Percentiles rank a stretch among this genome's conserved stretches.
Conservation (phyloP, 805 yeast species). For the Ogataea siamensis region DNA sequence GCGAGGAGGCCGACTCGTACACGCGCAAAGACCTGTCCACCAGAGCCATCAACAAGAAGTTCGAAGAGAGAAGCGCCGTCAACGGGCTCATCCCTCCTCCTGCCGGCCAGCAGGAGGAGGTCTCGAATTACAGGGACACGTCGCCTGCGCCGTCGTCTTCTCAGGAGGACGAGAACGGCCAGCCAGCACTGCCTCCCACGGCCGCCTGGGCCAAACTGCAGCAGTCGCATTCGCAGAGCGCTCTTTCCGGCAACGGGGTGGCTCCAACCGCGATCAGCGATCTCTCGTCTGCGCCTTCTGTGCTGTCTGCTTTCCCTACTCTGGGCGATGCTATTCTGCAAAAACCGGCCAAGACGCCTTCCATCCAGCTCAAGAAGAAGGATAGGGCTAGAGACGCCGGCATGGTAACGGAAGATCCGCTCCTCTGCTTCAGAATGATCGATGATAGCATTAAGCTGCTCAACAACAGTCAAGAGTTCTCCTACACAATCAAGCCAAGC, state of each 20-base stretch:
- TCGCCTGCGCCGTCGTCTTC: conserved; percentile 5
- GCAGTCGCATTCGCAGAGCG: conserved; percentile 30
- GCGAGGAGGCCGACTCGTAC: conserved; percentile 97
- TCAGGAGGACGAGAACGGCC: conserved; percentile 17
- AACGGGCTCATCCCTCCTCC: conserved; percentile 35
- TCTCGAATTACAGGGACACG: background rate
- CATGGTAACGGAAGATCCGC: conserved; percentile 23
- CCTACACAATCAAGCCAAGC: conserved; percentile 28
- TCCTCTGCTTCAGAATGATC: conserved; percentile 26
- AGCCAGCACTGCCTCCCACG: conserved; percentile 57
- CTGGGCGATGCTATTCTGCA: conserved; percentile 25
- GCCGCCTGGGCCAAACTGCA: conserved; percentile 59
- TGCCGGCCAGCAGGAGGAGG: conserved; percentile 5
- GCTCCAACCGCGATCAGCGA: conserved; percentile 11
- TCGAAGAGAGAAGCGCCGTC: conserved; percentile 34
- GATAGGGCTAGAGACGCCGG: conserved; percentile 29
- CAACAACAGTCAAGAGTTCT: conserved; percentile 23
- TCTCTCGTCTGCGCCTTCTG: conserved; percentile 9
- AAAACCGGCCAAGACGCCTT: conserved; percentile 18
- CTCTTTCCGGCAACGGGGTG: conserved; percentile 19
- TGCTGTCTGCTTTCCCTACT: conserved; percentile 33
- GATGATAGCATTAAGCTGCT: conserved; percentile 29
- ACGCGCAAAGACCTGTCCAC: conserved; percentile 86
- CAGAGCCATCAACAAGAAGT: conserved; percentile 62
- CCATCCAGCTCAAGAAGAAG: conserved; percentile 23